Evolutionary conservation across 2,329 filamentous ascomycete genomes (phyloP), one percentile per base, ranked within the genome.

Genomic region (Cladosporium sp.): DNA sequence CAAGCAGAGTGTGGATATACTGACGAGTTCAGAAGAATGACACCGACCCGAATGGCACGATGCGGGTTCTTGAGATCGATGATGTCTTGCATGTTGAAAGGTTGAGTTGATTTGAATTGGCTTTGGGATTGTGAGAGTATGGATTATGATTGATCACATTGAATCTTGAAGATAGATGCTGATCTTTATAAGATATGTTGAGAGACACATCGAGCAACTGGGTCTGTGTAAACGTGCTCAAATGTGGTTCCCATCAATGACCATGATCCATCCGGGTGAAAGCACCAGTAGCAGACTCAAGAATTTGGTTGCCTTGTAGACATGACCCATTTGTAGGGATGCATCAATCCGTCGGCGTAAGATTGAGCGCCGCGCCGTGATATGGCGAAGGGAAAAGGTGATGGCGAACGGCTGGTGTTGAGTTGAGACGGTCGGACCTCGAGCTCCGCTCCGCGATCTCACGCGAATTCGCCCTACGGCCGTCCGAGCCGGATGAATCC

Each of bases 21-120:
- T 21, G 54, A 68, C 67, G 54, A 58, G 58, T 68, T 69, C 58
- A 67, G 36, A 30, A 72, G 70, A 32, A 72, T 67, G 13, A 72
- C 68, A 48, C 71, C 71, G 28, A 66, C 69, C 6, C 64, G 65
- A 39, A 72, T 66, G 3, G 63, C 59, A 21, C 70, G 70, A 61
- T 64, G 43, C 14, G 39, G 39, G n/a, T 21, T 46, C 39, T 46
- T 46, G 39, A 46, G 39, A 23, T 46, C 39, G 39, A 46, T 46
- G n/a, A 46, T 46, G 39, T 46, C 39, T 21, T 46, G 39, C 39
- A 46, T 46, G n/a, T 21, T 46, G 39, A 10, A 23, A 46, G n/a
- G 39, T 21, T 46, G 39, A 46, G 39, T 21, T 46, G 39, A 46
- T 46, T 46, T 46, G 39, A 13, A 21, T n/a, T 46, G 39, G n/a